These are phyloP conservation scores for Xylaria sp. DNA, from an alignment of 2,329 filamentous ascomycete species.

Conservation along the genomic window DNA sequence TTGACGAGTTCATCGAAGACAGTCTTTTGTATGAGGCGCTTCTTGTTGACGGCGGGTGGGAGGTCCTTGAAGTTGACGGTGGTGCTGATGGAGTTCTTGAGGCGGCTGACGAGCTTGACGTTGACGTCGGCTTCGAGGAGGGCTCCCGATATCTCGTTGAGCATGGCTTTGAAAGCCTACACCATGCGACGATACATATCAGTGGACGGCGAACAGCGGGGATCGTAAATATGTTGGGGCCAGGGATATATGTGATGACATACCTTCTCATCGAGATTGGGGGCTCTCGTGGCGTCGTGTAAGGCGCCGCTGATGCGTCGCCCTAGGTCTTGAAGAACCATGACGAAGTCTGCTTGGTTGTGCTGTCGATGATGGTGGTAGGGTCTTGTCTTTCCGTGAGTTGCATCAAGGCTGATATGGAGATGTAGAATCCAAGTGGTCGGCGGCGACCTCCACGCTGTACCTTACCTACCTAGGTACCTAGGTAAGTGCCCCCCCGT, in stretches of 20 bases:
- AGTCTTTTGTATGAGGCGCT: slow-evolving; percentile 95
- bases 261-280: slow-evolving; percentile 95
- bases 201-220: slow-evolving; percentile 36
- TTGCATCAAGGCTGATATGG: neutral
- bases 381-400: neutral
- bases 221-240: neutral
- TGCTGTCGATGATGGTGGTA: neutral
- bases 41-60: slow-evolving; percentile 93
- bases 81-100: slow-evolving; percentile 90
- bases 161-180: slow-evolving; percentile 94
- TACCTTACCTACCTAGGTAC: too few relatives aligned
- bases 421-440: too few relatives aligned
- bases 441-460: too few relatives aligned
- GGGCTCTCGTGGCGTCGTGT: slow-evolving; percentile 87
- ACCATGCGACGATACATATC: slow-evolving; percentile 36
- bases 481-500: too few relatives aligned
- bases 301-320: slow-evolving; percentile 98
- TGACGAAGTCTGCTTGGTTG: slow-evolving; percentile 48
- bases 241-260: slow-evolving; percentile 28
- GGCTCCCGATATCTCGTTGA: slow-evolving; percentile 96
- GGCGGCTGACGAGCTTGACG: slow-evolving; percentile 85
- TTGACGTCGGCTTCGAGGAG: slow-evolving; percentile 98
- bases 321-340: slow-evolving; percentile 99
- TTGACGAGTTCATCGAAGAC: slow-evolving; percentile 97
- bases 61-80: slow-evolving; percentile 95